Base-by-base conservation (phyloP, 2,329 filamentous ascomycete species). In the Beauveria brongniartii region DNA sequence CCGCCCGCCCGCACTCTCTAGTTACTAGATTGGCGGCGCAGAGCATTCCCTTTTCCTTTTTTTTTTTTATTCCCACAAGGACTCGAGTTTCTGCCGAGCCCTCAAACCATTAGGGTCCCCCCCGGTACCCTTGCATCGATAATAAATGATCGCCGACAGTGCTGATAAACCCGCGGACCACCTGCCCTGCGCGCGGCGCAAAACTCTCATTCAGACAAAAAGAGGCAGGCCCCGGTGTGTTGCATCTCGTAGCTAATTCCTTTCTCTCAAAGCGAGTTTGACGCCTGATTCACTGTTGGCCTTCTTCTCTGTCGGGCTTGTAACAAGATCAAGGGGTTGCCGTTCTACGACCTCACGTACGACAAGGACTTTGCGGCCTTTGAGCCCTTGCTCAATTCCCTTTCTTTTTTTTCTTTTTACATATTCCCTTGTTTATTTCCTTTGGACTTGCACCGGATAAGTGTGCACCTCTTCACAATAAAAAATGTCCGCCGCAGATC, bases 401-500 rank as follows among this genome's bases (percentile, higher is more conserved):
- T 55, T 18, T 46, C 18, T 12, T 58, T 43, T 14, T 34, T 52
- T 16, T 30, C 10, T 5, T 10, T 22, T 22, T 2, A 22, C 22
- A 12, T 7, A 34, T 48, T 16, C 30, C 16, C 40, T 37, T 24
- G 18, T 48, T 51, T 30, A 16, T 14, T 37, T 14, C 34, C 34
- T 37, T 12, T 14, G 12, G 34, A 14, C 12, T 41, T 28, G 43
- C 55, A 28, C 46, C 14, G 34, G 46, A 9, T 30, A 43, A 57
- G 22, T 24, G 44, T 24, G 30, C 28, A n/a, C 6, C 20, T 24
- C 2, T 9, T 16, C 28, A 50, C 20, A 24, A 9, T 44, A 34
- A 40, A n/a, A 43, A 52, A 64, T 34, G 56, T 69, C 70, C 66
- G 66, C 69, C 43, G 61, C 64, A 48, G 61, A 62, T 57, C 62